Evolutionary conservation across 2,329 filamentous ascomycete species (phyloP).

Genomic region (Emergomyces orientalis): DNA sequence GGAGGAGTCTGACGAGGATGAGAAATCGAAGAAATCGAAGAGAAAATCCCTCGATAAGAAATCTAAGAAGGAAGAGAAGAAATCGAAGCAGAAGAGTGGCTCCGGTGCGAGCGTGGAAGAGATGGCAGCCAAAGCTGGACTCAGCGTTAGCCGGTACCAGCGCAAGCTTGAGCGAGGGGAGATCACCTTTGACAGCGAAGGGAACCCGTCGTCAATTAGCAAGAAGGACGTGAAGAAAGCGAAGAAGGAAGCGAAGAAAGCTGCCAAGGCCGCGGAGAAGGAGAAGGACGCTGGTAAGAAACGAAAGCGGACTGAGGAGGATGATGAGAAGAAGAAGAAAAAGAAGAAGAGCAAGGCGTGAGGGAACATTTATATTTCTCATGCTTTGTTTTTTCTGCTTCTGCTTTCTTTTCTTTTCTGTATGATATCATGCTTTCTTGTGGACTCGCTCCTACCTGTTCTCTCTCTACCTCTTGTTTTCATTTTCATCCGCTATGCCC

Average conservation of each 20-base stretch:
- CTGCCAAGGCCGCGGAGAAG: conserved; percentile 38
- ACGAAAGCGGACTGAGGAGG: conserved; percentile 51
- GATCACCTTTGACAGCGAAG: conserved; percentile 56
- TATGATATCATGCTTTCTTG: conserved; percentile 37
- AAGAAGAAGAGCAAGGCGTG: conserved; percentile 54
- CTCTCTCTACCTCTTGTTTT: neutral
- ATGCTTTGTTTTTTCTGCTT: conserved; percentile 15
- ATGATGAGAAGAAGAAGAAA: conserved; percentile 55
- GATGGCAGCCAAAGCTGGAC: conserved; percentile 56
- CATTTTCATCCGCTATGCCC: neutral
- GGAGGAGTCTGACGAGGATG: conserved; percentile 18
- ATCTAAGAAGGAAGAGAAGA: conserved; percentile 12
- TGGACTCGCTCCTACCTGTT: neutral
- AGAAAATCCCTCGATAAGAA: conserved; percentile 8
- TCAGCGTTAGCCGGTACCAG: conserved; percentile 68
- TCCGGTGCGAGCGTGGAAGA: conserved; percentile 39
- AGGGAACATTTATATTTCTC: conserved; percentile 16
- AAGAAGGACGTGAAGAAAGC: conserved; percentile 70
- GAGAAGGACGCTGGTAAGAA: conserved; percentile 55
- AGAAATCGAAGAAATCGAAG: conserved; percentile 15
- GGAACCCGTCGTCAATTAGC: conserved; percentile 57
- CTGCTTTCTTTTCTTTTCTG: conserved; percentile 22
- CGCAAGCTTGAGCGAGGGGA: conserved; percentile 68
- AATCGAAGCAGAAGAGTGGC: conserved; percentile 33
- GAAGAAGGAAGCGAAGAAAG: conserved; percentile 54